Conservation (phyloP, 305 asterid species). For the Fraxinus paxiana region DNA sequence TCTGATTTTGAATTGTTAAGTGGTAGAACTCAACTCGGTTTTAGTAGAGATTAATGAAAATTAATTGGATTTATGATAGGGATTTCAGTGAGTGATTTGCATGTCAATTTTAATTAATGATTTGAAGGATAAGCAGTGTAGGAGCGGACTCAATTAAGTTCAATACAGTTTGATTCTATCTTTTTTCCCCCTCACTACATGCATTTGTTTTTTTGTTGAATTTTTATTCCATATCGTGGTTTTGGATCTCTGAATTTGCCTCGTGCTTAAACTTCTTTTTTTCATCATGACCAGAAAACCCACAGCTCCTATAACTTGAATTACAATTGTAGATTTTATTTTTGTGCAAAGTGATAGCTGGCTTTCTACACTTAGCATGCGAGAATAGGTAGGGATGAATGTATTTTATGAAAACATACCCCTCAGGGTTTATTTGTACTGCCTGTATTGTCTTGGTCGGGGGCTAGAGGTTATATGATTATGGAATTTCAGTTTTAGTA, state of each 20-base stretch:
- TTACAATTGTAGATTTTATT: constrained; percentile 18
- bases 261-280: background rate
- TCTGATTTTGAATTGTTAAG: constrained; percentile 33
- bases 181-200: background rate
- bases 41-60: constrained; percentile 22
- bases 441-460: constrained; percentile 1
- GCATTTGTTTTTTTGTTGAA: constrained; percentile 10
- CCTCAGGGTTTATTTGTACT: constrained; percentile 8
- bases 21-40: constrained; percentile 25
- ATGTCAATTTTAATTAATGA: constrained; percentile 25
- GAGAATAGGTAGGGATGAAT: constrained; percentile 20
- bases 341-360: constrained; percentile 15
- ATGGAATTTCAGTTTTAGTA: background rate
- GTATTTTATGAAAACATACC: constrained; percentile 1
- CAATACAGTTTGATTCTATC: constrained; percentile 9
- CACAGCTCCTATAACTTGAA: constrained; percentile 12
- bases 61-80: constrained; percentile 18
- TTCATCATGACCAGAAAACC: constrained; percentile 12
- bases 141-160: constrained; percentile 35
- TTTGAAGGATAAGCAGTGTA: constrained; percentile 17
- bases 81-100: constrained; percentile 39
- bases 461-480: constrained; percentile 17
- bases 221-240: background rate
- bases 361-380: constrained; percentile 18
- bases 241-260: constrained; percentile 20